Base-by-base conservation (phyloP, 2,329 filamentous ascomycete species). In the Pseudopyrenochaeta lycopersici region DNA sequence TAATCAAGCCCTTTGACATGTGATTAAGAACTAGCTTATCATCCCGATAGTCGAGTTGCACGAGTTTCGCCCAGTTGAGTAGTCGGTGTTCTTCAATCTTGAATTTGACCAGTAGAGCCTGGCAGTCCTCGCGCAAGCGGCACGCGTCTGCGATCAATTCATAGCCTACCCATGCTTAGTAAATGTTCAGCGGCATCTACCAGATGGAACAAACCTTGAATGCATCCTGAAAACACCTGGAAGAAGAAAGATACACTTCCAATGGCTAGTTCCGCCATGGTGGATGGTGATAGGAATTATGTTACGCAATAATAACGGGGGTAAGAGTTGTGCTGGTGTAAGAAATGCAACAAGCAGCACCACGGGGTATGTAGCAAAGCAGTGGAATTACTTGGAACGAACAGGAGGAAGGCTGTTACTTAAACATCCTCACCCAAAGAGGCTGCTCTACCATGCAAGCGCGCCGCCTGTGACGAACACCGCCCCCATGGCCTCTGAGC, bases 31-130 rank as follows among this genome's bases (percentile, higher is more conserved):
- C 54, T 2, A 74, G 56, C 1, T 61, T 56, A 4, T 76, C 69
- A 38, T 74, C 70, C 20, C 62, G 63, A 48, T 73, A 72, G 38
- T 70, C 67, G 3, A 77, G 58, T 4, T 63, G 54, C 2, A 75
- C 68, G 7, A 72, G 60, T 31, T 71, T 63, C 7, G 68, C 75
- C 75, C 75, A 77, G 23, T 77, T 66, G 10, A 77, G 49, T 7
- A 77, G 62, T 18, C 75, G 68, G n/a, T 71, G 64, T 49, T 77
- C 68, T 46, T 77, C 75, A 5, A 73, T 67, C 45, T 72, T 74
- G 21, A 77, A 55, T 17, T 73, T 71, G n/a, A 76, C 64, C 1
- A 73, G 63, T 11, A 77, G 60, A 43, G 71, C 66, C 41, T 76
- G 65, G 44, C 60, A 74, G 23, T 74, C 65, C 4, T 60, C 51